These are phyloP conservation scores for Diplogelasinospora grovesii DNA, from an alignment of 495 filamentous ascomycete species.

Conservation along the genomic window DNA sequence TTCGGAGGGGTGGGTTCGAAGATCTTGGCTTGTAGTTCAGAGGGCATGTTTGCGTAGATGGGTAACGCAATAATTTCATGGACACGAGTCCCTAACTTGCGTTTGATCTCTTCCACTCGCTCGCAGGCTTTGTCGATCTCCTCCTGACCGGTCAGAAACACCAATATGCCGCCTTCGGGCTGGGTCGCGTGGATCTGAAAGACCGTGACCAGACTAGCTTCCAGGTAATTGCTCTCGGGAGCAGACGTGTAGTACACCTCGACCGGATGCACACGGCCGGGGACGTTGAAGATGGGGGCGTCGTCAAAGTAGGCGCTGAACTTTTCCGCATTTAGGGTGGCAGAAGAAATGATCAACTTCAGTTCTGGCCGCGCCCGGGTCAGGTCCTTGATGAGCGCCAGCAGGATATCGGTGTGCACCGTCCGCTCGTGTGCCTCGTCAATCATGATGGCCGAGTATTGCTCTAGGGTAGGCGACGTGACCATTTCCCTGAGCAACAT, in stretches of 20 bases:
- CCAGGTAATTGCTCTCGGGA: constrained; percentile 91
- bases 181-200: constrained; percentile 95
- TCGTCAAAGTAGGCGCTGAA: constrained; percentile 92
- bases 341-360: constrained; percentile 88
- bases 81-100: constrained; percentile 76
- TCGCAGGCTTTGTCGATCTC: constrained; percentile 83
- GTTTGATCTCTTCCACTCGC: constrained; percentile 70
- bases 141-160: constrained; percentile 85
- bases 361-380: constrained; percentile 78
- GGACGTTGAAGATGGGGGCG: constrained; percentile 93
- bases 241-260: constrained; percentile 89
- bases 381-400: constrained; percentile 89
- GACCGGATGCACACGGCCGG: constrained; percentile 82
- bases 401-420: constrained; percentile 82
- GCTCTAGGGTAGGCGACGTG: constrained; percentile 76
- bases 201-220: constrained; percentile 84
- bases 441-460: constrained; percentile 90
- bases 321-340: constrained; percentile 92
- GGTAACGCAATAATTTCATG: constrained; percentile 80
- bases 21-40: constrained; percentile 79
- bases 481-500: constrained; percentile 92
- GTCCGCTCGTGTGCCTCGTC: constrained; percentile 89
- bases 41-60: constrained; percentile 84
- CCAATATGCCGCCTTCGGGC: constrained; percentile 79
- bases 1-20: constrained; percentile 81